Conservation (phyloP, 352 stramenopile genomes). For the Elongisporangium anandrum region DNA sequence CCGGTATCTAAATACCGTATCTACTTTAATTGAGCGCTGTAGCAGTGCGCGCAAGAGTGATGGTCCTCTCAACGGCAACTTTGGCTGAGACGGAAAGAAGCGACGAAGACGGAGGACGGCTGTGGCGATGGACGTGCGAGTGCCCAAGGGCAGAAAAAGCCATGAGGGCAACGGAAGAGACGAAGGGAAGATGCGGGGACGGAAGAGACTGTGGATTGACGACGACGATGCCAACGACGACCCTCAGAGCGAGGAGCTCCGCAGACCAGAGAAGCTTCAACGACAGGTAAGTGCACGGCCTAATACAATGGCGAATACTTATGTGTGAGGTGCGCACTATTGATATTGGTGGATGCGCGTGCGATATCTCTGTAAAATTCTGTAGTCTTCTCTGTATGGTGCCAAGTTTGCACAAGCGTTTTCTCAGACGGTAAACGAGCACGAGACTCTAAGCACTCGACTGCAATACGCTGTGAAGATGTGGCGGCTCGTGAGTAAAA, state of each 20-base stretch:
- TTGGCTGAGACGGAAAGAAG: slow-evolving; percentile 1
- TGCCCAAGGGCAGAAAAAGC: neutral
- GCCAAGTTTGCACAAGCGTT: slow-evolving; percentile 14
- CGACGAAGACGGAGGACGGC: neutral
- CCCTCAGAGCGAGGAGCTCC: neutral
- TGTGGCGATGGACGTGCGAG: neutral
- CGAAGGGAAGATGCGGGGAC: neutral
- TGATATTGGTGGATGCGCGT: too few relatives aligned
- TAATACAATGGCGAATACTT: neutral
- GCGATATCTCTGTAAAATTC: too few relatives aligned
- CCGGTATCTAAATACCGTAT: neutral
- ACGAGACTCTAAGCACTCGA: slow-evolving; percentile 29
- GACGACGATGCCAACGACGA: neutral
- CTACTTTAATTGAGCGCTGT: neutral
- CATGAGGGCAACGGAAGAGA: neutral
- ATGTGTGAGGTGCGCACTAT: too few relatives aligned
- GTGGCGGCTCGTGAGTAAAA: slow-evolving; percentile 19
- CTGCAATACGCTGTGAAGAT: slow-evolving; percentile 36
- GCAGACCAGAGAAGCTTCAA: neutral
- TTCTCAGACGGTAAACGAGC: slow-evolving; percentile 14
- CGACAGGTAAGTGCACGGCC: neutral
- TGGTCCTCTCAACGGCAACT: slow-evolving; percentile 4
- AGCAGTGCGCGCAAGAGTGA: neutral
- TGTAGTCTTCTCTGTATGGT: neutral
- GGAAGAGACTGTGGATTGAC: neutral